Percentiles rank a stretch among this genome's conserved stretches.
Evolutionary conservation across 768 basidiomycete genomes (phyloP).

Genomic region (Leccinum uliginosum): DNA sequence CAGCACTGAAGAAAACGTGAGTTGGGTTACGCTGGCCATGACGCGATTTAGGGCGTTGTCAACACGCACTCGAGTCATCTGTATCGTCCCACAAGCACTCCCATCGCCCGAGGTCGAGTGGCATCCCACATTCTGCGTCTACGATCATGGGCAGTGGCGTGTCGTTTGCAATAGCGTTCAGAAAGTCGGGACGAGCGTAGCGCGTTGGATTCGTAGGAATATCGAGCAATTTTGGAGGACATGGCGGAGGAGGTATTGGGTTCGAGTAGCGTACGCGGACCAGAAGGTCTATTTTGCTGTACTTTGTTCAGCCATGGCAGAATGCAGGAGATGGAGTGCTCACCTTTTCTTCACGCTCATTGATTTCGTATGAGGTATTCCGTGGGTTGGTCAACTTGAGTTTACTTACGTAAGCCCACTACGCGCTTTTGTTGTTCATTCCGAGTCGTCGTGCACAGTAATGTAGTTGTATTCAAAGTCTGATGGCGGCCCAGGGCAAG

Average conservation of each 20-base stretch:
- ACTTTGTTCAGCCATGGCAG: background rate
- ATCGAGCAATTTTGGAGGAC: conserved; percentile 91
- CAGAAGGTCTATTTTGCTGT: conserved; percentile 81
- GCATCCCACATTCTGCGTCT: conserved; percentile 97
- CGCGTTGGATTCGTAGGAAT: conserved; percentile 88
- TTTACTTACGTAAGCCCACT: conserved; percentile 7
- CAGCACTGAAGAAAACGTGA: conserved; percentile 34
- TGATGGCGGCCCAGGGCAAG: background rate
- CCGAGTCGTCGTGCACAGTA: background rate
- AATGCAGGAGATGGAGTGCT: background rate
- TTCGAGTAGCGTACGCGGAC: conserved; percentile 93
- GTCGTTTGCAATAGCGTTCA: conserved; percentile 75
- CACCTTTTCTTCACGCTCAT: conserved; percentile 62
- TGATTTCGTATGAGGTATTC: conserved; percentile 1
- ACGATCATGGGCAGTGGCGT: conserved; percentile 92
- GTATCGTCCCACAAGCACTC: conserved; percentile 80
- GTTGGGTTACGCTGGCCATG: background rate
- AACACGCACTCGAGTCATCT: conserved; percentile 52
- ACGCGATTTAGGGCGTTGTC: background rate
- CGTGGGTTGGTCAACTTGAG: conserved; percentile 11
- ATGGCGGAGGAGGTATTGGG: conserved; percentile 93
- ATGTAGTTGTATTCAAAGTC: background rate
- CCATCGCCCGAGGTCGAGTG: conserved; percentile 81
- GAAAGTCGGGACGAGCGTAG: conserved; percentile 82
- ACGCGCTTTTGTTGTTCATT: no score